Conservation (phyloP, 192 early-diverging fungal species). For the Podila epicladia region DNA sequence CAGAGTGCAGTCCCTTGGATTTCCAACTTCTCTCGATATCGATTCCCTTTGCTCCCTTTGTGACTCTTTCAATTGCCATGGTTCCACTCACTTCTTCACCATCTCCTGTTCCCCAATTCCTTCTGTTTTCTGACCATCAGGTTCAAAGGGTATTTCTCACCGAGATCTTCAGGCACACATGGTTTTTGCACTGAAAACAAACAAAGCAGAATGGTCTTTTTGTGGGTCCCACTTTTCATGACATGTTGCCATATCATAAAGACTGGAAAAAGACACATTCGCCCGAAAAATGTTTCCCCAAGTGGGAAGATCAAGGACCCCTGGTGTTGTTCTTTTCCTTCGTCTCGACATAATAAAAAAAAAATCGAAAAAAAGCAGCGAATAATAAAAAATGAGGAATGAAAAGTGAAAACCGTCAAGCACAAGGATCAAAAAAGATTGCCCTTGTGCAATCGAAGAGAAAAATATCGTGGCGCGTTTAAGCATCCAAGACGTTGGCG, state of each 20-base stretch:
- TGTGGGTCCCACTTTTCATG: background rate
- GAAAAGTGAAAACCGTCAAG: background rate
- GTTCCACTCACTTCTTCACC: too few species aligned
- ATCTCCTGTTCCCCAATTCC: background rate
- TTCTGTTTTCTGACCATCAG: conserved; percentile 27
- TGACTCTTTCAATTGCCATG: too few species aligned
- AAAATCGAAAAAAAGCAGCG: conserved; percentile 3
- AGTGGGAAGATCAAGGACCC: conserved; percentile 57
- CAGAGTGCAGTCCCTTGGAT: too few species aligned
- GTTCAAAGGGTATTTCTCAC: conserved; percentile 58
- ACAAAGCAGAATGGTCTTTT: background rate
- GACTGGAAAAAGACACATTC: background rate
- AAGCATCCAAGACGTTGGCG: conserved; percentile 27
- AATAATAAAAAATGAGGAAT: conserved; percentile 1
- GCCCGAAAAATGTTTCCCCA: background rate
- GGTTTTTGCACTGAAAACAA: background rate
- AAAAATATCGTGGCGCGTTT: background rate
- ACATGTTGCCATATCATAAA: background rate
- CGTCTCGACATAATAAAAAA: conserved; percentile 23
- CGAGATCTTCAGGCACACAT: conserved; percentile 39
- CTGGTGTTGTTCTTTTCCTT: conserved; percentile 51
- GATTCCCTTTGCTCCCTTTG: too few species aligned
- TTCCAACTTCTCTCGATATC: too few species aligned
- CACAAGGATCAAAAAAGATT: background rate
- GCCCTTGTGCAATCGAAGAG: background rate